Evolutionary conservation across 768 basidiomycete genomes (phyloP).

Genomic region (Suillus decipiens): DNA sequence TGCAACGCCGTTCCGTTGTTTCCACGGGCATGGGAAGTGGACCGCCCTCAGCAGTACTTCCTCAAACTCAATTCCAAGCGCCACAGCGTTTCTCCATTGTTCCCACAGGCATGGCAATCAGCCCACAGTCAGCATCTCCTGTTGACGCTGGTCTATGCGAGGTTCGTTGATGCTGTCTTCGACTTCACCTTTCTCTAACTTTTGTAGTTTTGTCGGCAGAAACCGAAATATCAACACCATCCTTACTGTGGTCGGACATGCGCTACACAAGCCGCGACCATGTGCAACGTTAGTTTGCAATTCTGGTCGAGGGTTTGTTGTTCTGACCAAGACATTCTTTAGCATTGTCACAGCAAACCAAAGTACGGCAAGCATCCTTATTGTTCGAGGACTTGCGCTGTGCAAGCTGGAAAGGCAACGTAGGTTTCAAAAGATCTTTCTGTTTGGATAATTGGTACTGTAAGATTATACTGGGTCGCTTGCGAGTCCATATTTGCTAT

Average conservation of each 20-base stretch:
- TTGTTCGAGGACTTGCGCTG: conserved; percentile 35
- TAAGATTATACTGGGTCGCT: conserved; percentile 4
- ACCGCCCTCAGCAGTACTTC: conserved; percentile 2
- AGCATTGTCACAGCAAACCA: conserved; percentile 33
- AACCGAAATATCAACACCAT: conserved; percentile 59
- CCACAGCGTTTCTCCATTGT: conserved; percentile 14
- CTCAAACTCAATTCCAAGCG: not conserved
- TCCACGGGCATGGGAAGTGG: conserved; percentile 2
- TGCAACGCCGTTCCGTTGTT: conserved; percentile 15
- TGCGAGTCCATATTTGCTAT: conserved; percentile 1
- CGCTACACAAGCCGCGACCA: conserved; percentile 45
- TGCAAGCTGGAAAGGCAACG: conserved; percentile 14
- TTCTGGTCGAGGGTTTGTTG: not conserved
- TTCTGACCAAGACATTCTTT: conserved; percentile 14
- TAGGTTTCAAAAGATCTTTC: not conserved
- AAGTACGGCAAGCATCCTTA: conserved; percentile 37
- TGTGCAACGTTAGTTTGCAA: conserved; percentile 27
- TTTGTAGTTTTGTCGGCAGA: conserved; percentile 53
- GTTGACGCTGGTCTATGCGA: conserved; percentile 29
- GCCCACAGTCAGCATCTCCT: conserved; percentile 3
- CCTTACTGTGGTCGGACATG: conserved; percentile 69
- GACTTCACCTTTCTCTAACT: conserved; percentile 8
- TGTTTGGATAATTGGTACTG: not conserved
- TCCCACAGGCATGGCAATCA: conserved; percentile 5
- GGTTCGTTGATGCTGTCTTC: conserved; percentile 18